Conservation (phyloP, 116 monocot genomes). For the Zostera marina region DNA sequence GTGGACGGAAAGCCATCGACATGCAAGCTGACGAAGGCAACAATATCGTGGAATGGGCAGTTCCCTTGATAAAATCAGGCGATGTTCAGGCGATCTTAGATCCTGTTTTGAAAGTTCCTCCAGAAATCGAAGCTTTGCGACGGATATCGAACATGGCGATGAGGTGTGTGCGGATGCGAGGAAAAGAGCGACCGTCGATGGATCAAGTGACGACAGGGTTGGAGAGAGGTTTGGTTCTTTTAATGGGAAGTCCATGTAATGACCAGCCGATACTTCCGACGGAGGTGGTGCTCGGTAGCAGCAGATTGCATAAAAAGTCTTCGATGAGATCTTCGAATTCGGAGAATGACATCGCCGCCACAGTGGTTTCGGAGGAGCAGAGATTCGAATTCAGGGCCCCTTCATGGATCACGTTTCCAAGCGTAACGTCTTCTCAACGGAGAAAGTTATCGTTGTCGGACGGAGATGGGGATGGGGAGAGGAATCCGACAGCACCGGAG, state of each 20-base stretch:
- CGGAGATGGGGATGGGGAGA: slow-evolving; percentile 37
- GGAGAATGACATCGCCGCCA: slow-evolving; percentile 32
- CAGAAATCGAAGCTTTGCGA: slow-evolving; percentile 52
- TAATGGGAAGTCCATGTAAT: slow-evolving; percentile 87
- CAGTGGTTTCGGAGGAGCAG: slow-evolving; percentile 42
- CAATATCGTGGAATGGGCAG: slow-evolving; percentile 95
- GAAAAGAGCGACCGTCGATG: slow-evolving; percentile 93
- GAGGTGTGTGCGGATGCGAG: slow-evolving; percentile 90
- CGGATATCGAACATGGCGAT: slow-evolving; percentile 61
- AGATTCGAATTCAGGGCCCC: slow-evolving; percentile 71
- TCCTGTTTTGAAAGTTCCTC: slow-evolving; percentile 47
- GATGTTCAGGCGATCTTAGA: slow-evolving; percentile 46
- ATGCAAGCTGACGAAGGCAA: slow-evolving; percentile 90
- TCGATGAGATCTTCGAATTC: slow-evolving; percentile 75
- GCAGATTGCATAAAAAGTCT: slow-evolving; percentile 67
- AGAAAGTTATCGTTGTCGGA: slow-evolving; percentile 74
- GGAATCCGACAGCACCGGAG: slow-evolving; percentile 12
- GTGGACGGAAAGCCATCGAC: slow-evolving; percentile 88
- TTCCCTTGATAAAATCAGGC: slow-evolving; percentile 66
- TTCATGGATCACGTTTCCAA: slow-evolving; percentile 96
- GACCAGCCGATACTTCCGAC: slow-evolving; percentile 91
- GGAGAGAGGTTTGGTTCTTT: slow-evolving; percentile 59
- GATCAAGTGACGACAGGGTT: slow-evolving; percentile 86
- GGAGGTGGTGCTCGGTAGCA: slow-evolving; percentile 91
- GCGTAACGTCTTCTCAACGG: slow-evolving; percentile 81